Conservation (phyloP, 1,139 yeast genomes). For the Meyerozyma guilliermondii region DNA sequence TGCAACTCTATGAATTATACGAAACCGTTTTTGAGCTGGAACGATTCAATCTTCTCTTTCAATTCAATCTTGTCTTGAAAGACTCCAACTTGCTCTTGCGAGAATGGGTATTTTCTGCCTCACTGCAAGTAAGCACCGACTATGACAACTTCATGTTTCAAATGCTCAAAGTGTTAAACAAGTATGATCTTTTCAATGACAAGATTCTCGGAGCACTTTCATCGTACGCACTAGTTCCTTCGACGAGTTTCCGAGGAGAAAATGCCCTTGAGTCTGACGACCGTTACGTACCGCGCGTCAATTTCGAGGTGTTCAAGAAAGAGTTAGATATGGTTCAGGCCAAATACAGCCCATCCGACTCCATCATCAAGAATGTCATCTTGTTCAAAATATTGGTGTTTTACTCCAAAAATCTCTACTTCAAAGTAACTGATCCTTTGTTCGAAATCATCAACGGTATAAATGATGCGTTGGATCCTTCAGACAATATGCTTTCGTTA, state of each 20-base stretch:
- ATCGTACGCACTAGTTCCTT: neutral
- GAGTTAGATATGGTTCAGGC: neutral
- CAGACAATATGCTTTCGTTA: slow-evolving; percentile 22
- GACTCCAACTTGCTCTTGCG: slow-evolving; percentile 1
- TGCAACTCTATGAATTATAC: slow-evolving; percentile 31
- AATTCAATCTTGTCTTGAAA: neutral
- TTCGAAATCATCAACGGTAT: slow-evolving; percentile 18
- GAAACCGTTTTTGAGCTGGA: slow-evolving; percentile 31
- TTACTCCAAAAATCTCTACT: slow-evolving; percentile 16
- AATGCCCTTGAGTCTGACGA: neutral
- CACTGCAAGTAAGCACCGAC: neutral
- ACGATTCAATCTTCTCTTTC: slow-evolving; percentile 27
- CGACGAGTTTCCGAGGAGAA: neutral
- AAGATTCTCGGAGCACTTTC: neutral
- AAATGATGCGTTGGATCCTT: slow-evolving; percentile 16
- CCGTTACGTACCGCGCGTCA: neutral
- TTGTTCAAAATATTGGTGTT: slow-evolving; percentile 29
- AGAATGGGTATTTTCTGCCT: neutral
- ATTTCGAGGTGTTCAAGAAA: neutral
- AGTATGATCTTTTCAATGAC: neutral
- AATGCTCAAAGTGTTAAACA: neutral
- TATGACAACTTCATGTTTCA: neutral
- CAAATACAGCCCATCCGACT: slow-evolving; percentile 10
- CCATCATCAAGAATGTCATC: slow-evolving; percentile 18
- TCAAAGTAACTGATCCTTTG: slow-evolving; percentile 16